Percentiles rank a stretch among this genome's conserved stretches.
phyloP scores from a whole-genome alignment of 169 alveolate species.

The Blepharisma undulans region DNA sequence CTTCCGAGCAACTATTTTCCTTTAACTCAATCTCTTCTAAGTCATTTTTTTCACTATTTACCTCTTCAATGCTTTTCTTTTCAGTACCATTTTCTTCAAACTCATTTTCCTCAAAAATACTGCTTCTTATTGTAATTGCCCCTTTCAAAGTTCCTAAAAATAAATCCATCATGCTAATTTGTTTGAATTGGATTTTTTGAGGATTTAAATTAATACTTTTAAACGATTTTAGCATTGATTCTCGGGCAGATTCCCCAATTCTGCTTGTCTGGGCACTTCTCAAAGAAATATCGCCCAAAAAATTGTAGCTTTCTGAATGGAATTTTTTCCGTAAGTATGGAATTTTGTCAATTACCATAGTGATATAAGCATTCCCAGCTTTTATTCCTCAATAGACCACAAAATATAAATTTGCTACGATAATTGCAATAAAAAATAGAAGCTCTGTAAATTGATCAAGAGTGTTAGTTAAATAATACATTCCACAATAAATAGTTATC shows the following conservation, averaged over 20 bases:
- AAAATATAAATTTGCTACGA: neutral
- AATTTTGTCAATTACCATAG: neutral
- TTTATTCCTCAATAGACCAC: neutral
- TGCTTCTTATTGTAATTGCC: neutral
- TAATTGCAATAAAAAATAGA: neutral
- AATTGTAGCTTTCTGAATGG: neutral
- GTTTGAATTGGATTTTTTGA: neutral
- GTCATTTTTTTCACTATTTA: neutral
- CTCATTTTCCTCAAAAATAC: neutral
- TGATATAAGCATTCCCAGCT: neutral
- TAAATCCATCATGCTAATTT: neutral
- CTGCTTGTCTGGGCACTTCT: neutral
- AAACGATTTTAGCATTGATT: neutral
- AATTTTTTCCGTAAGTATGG: neutral
- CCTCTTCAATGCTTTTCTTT: neutral
- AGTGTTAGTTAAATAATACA: conserved; percentile 37
- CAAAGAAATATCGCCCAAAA: too few relatives aligned
- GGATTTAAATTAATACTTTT: neutral
- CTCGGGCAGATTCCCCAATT: neutral
- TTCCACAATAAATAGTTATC: conserved; percentile 56
- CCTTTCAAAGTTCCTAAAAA: neutral
- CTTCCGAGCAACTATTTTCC: too few relatives aligned
- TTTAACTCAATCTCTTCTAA: too few relatives aligned
- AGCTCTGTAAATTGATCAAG: neutral
- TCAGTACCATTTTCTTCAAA: neutral